These are phyloP conservation scores for Tricholoma hemisulphureum DNA, from an alignment of 768 basidiomycete genomes.

Conservation along the genomic window DNA sequence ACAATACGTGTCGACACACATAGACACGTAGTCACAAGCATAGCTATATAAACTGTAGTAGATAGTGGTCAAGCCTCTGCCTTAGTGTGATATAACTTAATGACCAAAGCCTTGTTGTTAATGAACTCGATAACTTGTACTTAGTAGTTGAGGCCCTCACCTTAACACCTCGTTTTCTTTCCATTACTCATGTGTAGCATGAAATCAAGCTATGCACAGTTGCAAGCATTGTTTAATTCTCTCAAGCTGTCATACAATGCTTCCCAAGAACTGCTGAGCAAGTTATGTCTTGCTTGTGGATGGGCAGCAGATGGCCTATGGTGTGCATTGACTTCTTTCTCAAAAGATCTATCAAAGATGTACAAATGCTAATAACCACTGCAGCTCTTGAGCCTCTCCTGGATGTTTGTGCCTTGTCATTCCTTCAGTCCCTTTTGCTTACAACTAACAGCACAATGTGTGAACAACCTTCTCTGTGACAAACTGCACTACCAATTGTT, in stretches of 20 bases:
- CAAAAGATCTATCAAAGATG: neutral
- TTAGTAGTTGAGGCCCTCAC: too few species aligned
- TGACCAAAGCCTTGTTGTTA: too few species aligned
- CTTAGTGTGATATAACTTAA: too few species aligned
- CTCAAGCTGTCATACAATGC: constrained; percentile 8
- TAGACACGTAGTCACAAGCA: too few species aligned
- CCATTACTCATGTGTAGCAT: too few species aligned
- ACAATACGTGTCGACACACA: too few species aligned
- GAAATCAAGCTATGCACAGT: constrained; percentile 6
- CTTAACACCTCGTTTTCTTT: too few species aligned
- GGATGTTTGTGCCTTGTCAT: constrained; percentile 23
- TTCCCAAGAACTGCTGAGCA: neutral
- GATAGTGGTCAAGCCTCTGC: too few species aligned
- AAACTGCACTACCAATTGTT: constrained; percentile 35
- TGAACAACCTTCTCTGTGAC: constrained; percentile 39
- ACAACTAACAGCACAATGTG: constrained; percentile 32
- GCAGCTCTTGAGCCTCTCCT: constrained; percentile 22
- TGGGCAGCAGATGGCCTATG: constrained; percentile 8
- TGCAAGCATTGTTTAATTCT: constrained; percentile 2
- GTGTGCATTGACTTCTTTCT: neutral
- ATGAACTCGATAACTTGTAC: too few species aligned
- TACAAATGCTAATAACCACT: neutral
- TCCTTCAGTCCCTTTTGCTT: neutral
- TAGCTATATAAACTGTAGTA: too few species aligned
- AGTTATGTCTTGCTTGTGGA: constrained; percentile 5